A percentile compares a stretch with the other conserved stretches of the same genome.
Conservation (phyloP, 257 asterid genomes). For the Gentiana macrophylla region DNA sequence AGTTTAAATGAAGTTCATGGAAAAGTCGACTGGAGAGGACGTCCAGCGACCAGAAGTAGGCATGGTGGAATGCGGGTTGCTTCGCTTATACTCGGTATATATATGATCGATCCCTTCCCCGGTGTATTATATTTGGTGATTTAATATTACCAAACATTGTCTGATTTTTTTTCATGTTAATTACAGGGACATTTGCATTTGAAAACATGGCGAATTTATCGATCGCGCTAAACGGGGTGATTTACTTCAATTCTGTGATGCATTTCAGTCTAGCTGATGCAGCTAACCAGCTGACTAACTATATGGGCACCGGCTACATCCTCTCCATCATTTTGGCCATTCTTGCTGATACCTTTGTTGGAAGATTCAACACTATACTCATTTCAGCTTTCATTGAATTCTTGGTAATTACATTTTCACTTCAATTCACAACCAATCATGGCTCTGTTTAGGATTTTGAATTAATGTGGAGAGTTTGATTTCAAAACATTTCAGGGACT, state of each 20-base stretch:
- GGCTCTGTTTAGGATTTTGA: not conserved
- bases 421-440: no score
- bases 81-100: slow-evolving; percentile 36
- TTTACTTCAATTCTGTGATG: slow-evolving; percentile 45
- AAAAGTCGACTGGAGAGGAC: slow-evolving; percentile 77
- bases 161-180: not conserved
- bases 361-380: slow-evolving; percentile 42
- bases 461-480: not conserved
- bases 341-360: slow-evolving; percentile 55
- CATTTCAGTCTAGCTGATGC: slow-evolving; percentile 47
- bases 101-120: no score
- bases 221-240: slow-evolving; percentile 39
- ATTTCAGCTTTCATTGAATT: slow-evolving; percentile 33
- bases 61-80: slow-evolving; percentile 54
- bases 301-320: slow-evolving; percentile 43
- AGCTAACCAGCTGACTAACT: slow-evolving; percentile 53
- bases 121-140: no score
- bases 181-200: slow-evolving; percentile 36
- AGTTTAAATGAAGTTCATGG: slow-evolving; percentile 23
- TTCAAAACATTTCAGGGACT: slow-evolving; percentile 3
- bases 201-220: slow-evolving; percentile 42
- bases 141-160: not conserved
- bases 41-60: slow-evolving; percentile 31
- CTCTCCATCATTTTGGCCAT: slow-evolving; percentile 41
- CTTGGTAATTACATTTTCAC: slow-evolving; percentile 20